Evolutionary conservation across 306 rosid species (phyloP).

Genomic region (Pyrus communis): DNA sequence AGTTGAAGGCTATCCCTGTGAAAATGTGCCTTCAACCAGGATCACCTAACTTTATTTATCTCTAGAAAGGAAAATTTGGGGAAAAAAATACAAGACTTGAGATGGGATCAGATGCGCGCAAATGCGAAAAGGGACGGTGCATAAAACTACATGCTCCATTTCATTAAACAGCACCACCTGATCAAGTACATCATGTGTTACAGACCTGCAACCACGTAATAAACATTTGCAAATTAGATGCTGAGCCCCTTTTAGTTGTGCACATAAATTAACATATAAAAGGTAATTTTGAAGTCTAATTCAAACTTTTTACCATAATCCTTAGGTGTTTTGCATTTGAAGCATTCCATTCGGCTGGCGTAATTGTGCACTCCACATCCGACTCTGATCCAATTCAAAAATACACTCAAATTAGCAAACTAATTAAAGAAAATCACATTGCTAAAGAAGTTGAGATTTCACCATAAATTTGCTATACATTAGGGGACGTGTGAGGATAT

Average conservation of each 20-base stretch:
- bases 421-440: not conserved
- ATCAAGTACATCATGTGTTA: constrained; percentile 23
- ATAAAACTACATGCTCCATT: constrained; percentile 7
- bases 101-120: constrained; percentile 4
- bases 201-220: constrained; percentile 16
- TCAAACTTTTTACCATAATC: constrained; percentile 41
- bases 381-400: constrained; percentile 35
- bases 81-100: constrained; percentile 4
- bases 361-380: constrained; percentile 93
- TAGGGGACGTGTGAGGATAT: too few relatives aligned
- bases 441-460: not conserved
- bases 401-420: constrained; percentile 1
- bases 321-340: constrained; percentile 71
- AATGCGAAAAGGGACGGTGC: constrained; percentile 1
- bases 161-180: constrained; percentile 45
- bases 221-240: constrained; percentile 10
- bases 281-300: not conserved
- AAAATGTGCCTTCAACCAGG: constrained; percentile 30
- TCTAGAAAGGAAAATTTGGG: constrained; percentile 9
- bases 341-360: constrained; percentile 81
- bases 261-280: not conserved
- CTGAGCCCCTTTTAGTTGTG: not conserved
- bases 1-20: constrained; percentile 23
- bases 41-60: constrained; percentile 23
- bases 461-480: too few relatives aligned